Evolutionary conservation across 2,329 filamentous ascomycete genomes (phyloP), one percentile per base, ranked within the genome.

Genomic region (Mycogone perniciosa): DNA sequence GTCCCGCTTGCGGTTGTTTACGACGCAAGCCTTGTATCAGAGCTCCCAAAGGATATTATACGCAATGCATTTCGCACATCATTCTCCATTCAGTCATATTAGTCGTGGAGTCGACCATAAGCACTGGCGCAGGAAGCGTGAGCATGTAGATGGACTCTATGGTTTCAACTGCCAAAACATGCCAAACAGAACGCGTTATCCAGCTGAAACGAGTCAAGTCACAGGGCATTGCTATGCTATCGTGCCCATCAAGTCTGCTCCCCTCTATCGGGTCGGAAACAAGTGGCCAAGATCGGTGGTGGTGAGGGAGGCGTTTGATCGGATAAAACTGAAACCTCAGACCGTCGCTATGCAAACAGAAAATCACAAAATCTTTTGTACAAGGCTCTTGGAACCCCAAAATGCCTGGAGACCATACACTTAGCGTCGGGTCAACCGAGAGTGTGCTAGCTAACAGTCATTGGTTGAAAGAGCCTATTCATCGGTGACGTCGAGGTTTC

Each of bases 391-490:
- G 10, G 20, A 40, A 50, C 31, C n/a, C 10, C 10, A 37, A 10
- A 31, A 35, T 42, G 42, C 33, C 11, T 41, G 8, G 8, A 30
- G 42, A 40, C 33, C 11, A 33, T 31, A 20, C 9, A 20, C 7
- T 7, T 26, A n/a, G 33, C 39, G 20, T 20, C n/a, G 26, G 27
- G 10, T 26, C 37, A 39, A 31, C 34, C 20, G 20, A 47, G 11
- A 7, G 26, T 9, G 13, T 35, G 31, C 43, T 67, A 82, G 60
- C 70, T 76, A 54, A 84, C 81, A 39, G 79, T 83, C 81, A 85
- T 84, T 72, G 84, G 75, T 62, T 82, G 80, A 71, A 84, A 75
- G 51, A 80, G 74, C 57, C 66, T 74, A 49, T 69, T 70, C 37
- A 82, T 65, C 47, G 70, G 70, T 43, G 73, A 73, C 4, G 79